These are phyloP conservation scores for Pharus latifolius DNA, from an alignment of 176 grass and related monocot genomes.

Conservation along the genomic window DNA sequence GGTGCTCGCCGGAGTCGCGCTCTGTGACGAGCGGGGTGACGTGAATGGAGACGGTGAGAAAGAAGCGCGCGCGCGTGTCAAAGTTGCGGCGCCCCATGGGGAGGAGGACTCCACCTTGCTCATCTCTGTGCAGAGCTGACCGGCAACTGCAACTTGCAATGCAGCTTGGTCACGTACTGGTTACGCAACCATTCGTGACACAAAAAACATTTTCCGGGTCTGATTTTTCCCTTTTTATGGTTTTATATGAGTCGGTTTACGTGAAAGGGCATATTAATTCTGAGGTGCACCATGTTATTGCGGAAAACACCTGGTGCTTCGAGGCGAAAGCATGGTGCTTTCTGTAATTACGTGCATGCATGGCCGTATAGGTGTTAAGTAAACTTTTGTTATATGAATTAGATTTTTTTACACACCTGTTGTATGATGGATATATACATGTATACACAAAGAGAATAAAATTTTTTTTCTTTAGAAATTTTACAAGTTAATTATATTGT, in stretches of 20 bases:
- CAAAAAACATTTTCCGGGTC: conserved; percentile 7
- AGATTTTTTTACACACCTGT: neutral
- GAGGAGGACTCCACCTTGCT: conserved; percentile 51
- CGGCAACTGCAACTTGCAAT: neutral
- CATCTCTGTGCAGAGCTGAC: conserved; percentile 36
- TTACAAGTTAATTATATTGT: no score
- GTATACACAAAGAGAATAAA: no score
- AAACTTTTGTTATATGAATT: neutral
- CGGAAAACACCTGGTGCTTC: conserved; percentile 19
- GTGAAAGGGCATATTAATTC: neutral
- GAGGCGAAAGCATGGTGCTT: neutral
- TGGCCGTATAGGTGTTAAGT: neutral
- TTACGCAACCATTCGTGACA: no score
- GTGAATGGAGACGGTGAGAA: conserved; percentile 21
- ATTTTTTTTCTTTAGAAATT: no score
- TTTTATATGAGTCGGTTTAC: neutral
- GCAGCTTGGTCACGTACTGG: no score
- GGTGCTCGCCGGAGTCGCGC: conserved; percentile 42
- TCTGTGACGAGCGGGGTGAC: neutral
- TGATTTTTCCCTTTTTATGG: no score
- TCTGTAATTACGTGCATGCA: conserved; percentile 35
- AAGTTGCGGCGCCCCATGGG: conserved; percentile 33
- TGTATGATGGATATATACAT: neutral
- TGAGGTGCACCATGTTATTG: conserved; percentile 4
- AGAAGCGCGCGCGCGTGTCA: conserved; percentile 24